These are phyloP conservation scores for Cenococcum geophilum DNA, from an alignment of 495 filamentous ascomycete species.

Conservation along the genomic window DNA sequence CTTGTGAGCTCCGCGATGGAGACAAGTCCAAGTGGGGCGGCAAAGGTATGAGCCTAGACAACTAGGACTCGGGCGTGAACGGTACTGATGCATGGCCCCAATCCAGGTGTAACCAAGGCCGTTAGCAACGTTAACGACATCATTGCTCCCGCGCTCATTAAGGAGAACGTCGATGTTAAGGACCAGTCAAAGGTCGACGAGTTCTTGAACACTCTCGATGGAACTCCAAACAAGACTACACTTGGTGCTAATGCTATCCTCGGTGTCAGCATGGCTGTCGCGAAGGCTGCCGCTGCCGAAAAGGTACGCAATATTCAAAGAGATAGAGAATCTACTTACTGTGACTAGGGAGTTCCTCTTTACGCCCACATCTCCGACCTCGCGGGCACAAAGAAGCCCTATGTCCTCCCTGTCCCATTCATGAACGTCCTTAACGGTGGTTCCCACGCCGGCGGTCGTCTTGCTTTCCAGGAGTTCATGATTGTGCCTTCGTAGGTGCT, in stretches of 20 bases:
- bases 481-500: conserved; percentile 77
- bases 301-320: conserved; percentile 51
- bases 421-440: conserved; percentile 99
- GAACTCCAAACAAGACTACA: conserved; percentile 94
- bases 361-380: conserved; percentile 98
- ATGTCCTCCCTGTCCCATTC: conserved; percentile 98
- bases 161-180: conserved; percentile 91
- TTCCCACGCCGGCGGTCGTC: conserved; percentile 95
- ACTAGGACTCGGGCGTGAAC: conserved; percentile 3
- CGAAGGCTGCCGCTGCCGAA: conserved; percentile 97
- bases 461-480: conserved; percentile 99
- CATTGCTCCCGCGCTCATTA: conserved; percentile 88
- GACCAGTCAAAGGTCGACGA: conserved; percentile 89
- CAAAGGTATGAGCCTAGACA: conserved; percentile 54
- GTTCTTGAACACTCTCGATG: conserved; percentile 94
- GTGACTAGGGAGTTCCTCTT: conserved; percentile 68
- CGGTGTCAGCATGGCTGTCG: conserved; percentile 89
- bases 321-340: conserved; percentile 9
- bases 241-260: conserved; percentile 98
- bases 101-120: conserved; percentile 74
- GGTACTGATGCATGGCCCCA: conserved; percentile 11
- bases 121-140: conserved; percentile 91
- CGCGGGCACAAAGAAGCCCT: conserved; percentile 99
- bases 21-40: conserved; percentile 96
- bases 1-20: conserved; percentile 96